Evolutionary conservation across 176 grass and related monocot genomes (phyloP).

Genomic region (sorghum (Sorghum bicolor)): DNA sequence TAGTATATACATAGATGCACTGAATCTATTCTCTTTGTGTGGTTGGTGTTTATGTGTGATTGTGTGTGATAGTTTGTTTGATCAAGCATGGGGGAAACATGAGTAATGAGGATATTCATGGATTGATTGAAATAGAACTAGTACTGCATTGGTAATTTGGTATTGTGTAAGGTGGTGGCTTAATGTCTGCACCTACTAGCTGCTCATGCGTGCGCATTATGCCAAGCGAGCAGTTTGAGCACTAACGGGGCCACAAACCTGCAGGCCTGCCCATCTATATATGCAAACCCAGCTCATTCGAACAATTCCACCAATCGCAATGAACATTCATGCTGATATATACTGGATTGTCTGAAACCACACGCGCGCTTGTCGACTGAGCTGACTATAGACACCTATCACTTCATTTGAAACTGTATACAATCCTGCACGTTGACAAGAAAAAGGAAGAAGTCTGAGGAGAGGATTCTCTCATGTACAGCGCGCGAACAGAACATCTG

Average conservation of each 20-base stretch:
- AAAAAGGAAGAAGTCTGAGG: neutral
- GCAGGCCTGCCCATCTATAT: constrained; percentile 25
- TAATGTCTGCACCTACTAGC: constrained; percentile 32
- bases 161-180: neutral
- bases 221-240: neutral
- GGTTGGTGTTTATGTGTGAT: neutral
- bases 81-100: neutral
- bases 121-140: neutral
- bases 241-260: constrained; percentile 12
- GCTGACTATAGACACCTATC: neutral
- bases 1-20: neutral
- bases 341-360: neutral
- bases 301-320: neutral
- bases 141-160: neutral
- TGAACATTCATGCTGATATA: neutral
- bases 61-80: neutral
- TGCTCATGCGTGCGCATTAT: constrained; percentile 11
- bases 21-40: neutral
- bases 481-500: neutral
- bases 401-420: neutral
- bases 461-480: neutral
- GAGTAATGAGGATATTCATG: neutral
- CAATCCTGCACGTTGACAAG: neutral
- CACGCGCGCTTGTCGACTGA: neutral
- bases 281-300: neutral